phyloP scores from a whole-genome alignment of 495 filamentous ascomycete genomes.

The Pyronema omphalodes region DNA sequence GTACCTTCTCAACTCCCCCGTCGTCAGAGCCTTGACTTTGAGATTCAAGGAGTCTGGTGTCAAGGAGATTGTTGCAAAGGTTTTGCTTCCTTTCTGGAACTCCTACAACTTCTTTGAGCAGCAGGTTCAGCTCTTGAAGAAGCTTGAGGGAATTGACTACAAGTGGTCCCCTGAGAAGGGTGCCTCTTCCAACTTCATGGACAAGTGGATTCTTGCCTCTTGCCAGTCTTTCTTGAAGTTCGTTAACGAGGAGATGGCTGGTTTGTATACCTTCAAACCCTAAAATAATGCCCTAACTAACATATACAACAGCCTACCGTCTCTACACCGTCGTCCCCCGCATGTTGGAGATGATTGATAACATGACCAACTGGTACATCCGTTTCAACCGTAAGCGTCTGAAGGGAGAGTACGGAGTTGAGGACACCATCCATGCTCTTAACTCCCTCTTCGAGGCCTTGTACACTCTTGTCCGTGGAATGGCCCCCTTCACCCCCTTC shows the following conservation, averaged over 20 bases:
- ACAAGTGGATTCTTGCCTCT: slow-evolving; percentile 84
- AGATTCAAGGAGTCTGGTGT: slow-evolving; percentile 86
- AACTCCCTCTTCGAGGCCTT: slow-evolving; percentile 96
- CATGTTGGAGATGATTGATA: slow-evolving; percentile 74
- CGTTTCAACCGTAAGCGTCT: slow-evolving; percentile 92
- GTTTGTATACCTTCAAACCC: slow-evolving; percentile 17
- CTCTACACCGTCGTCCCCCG: slow-evolving; percentile 89
- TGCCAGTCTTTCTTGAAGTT: slow-evolving; percentile 86
- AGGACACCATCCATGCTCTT: slow-evolving; percentile 78
- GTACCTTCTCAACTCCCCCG: slow-evolving; percentile 93
- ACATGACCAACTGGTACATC: slow-evolving; percentile 98
- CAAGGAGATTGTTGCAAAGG: slow-evolving; percentile 88
- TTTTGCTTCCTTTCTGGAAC: slow-evolving; percentile 90
- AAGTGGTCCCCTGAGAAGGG: slow-evolving; percentile 60
- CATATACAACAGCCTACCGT: slow-evolving; percentile 39
- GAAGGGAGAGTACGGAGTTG: slow-evolving; percentile 77
- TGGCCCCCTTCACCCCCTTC: slow-evolving; percentile 93
- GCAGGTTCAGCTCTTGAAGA: slow-evolving; percentile 85
- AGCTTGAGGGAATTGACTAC: slow-evolving; percentile 61
- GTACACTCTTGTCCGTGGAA: slow-evolving; percentile 65
- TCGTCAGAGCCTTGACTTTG: slow-evolving; percentile 80
- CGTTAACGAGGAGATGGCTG: slow-evolving; percentile 88
- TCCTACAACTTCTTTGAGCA: slow-evolving; percentile 95
- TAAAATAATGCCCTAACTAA: not conserved
- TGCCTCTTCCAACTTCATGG: slow-evolving; percentile 83